These are phyloP conservation scores for Ceriops decandra DNA, from an alignment of 345 rosid species.

Conservation along the genomic window DNA sequence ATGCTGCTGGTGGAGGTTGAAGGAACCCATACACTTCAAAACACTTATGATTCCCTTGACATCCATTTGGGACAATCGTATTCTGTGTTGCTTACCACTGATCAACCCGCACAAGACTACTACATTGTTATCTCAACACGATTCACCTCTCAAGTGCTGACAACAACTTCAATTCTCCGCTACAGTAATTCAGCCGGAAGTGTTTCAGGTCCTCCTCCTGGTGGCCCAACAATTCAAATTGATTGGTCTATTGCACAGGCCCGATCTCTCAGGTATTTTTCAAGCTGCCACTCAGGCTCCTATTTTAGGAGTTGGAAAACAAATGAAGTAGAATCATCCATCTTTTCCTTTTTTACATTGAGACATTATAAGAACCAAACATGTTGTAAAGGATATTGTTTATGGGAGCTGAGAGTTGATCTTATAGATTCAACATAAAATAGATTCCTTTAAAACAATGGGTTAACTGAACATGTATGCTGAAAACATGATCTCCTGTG, in stretches of 20 bases:
- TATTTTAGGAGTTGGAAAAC: too few species aligned
- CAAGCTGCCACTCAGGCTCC: too few species aligned
- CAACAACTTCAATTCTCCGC: slow-evolving; percentile 23
- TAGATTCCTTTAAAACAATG: too few species aligned
- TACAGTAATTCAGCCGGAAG: slow-evolving; percentile 28
- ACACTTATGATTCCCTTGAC: slow-evolving; percentile 27
- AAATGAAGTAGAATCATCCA: too few species aligned
- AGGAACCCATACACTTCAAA: slow-evolving; percentile 32
- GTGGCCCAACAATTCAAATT: slow-evolving; percentile 28
- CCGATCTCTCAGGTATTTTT: slow-evolving; percentile 26
- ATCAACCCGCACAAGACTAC: slow-evolving; percentile 30
- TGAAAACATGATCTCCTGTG: not conserved
- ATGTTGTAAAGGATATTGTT: too few species aligned
- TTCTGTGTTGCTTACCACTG: slow-evolving; percentile 30
- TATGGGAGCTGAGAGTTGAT: too few species aligned
- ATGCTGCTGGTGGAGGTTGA: slow-evolving; percentile 31
- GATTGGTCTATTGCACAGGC: slow-evolving; percentile 35
- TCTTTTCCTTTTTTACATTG: too few species aligned
- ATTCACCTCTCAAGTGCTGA: slow-evolving; percentile 23
- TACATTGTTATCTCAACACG: slow-evolving; percentile 26
- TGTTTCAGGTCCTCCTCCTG: slow-evolving; percentile 26
- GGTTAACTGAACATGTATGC: too few species aligned
- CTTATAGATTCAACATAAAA: too few species aligned
- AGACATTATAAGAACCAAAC: too few species aligned
- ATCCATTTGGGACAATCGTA: slow-evolving; percentile 31